These are phyloP conservation scores for Pseudisothecium myosuroides DNA, from an alignment of 225 moss, liverwort and hornwort genomes.

Conservation along the genomic window DNA sequence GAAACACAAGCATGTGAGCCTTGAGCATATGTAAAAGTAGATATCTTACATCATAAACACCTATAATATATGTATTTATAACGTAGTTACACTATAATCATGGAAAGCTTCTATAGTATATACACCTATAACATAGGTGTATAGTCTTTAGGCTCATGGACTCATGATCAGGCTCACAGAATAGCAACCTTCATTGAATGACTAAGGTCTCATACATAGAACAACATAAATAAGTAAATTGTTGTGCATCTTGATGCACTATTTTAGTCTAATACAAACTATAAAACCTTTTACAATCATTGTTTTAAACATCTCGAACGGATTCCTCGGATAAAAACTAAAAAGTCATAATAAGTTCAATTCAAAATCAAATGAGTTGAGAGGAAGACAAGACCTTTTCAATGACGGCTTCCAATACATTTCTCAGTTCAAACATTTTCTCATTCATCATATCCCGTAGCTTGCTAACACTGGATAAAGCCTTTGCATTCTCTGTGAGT, in stretches of 20 bases:
- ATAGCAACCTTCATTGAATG: neutral
- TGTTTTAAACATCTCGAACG: neutral
- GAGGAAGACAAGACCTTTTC: constrained; percentile 26
- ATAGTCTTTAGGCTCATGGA: too few species aligned
- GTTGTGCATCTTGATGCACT: neutral
- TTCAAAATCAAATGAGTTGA: neutral
- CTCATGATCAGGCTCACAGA: too few species aligned
- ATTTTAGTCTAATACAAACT: too few species aligned
- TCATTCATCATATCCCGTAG: constrained; percentile 27
- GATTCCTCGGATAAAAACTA: neutral
- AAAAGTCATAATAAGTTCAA: neutral
- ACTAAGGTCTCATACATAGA: neutral
- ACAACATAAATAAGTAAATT: neutral
- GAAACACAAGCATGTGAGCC: too few species aligned
- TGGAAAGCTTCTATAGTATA: too few species aligned
- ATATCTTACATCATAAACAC: too few species aligned
- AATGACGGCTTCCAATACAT: constrained; percentile 13
- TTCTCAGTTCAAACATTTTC: constrained; percentile 23
- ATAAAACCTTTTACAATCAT: neutral
- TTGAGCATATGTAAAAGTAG: too few species aligned
- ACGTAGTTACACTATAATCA: too few species aligned
- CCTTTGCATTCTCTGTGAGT: constrained; percentile 28
- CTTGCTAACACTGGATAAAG: constrained; percentile 10
- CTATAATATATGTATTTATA: too few species aligned
- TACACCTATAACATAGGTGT: too few species aligned